Base-by-base conservation (phyloP, 2,329 filamentous ascomycete genomes). In the Dactylellina sp. region DNA sequence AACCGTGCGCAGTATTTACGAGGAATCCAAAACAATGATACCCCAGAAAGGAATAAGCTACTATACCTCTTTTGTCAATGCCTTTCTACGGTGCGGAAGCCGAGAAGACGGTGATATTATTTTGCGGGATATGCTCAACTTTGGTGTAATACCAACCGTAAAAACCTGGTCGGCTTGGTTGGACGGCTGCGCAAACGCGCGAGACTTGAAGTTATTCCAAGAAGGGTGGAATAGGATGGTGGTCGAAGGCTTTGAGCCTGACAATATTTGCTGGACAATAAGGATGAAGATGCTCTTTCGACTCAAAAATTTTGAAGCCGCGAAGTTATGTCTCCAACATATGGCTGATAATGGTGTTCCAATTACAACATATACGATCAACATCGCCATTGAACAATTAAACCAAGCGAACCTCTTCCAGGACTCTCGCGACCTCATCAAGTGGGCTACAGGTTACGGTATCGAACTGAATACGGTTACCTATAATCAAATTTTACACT, bases 261-360 rank as follows among this genome's bases (percentile, higher is more conserved):
- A 72, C 42, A 72, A 25, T 11, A 59, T 72, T 3, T 72, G 68
- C 28, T 72, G 68, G 68, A 72, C 68, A 2, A 72, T 72, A n/a
- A 47, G 68, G 16, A 72, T 72, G 68, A 60, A 72, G 35, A 60
- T 72, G 60, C 53, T 57, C 40, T 72, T 72, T 22, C 18, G 60
- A n/a, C 42, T 72, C n/a, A 50, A 53, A 3, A 18, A 65, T 7
- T 39, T 60, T 0, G 68, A 72, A 12, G 39, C 53, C 7, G 68
- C 59, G 12, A 72, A 72, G 12, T 28, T 61, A 24, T 52, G 52
- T 25, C 52, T 72, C 11, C 68, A 72, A 39, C 44, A 62, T 20
- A 72, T 72, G 68, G 68, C 61, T 7, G 47, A 72, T 16, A 60
- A 24, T 16, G 39, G 44, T 37, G 52, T 72, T 32, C 25, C 61